A percentile compares a stretch with the other conserved stretches of the same genome.
phyloP scores from a whole-genome alignment of 2,329 filamentous ascomycete genomes.

The Periconia digitata region DNA sequence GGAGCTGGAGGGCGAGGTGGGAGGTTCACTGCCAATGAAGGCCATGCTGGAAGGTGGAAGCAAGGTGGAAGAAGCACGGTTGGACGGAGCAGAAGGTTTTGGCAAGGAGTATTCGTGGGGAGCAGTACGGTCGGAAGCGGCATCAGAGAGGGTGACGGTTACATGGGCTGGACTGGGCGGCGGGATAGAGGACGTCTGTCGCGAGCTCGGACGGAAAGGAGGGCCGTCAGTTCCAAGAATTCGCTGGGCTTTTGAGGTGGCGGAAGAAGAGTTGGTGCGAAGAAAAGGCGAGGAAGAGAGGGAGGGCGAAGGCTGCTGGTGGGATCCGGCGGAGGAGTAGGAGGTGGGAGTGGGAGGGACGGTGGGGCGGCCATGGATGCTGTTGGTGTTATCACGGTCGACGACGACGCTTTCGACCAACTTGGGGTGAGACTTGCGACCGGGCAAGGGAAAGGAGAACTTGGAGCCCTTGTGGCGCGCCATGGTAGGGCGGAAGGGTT shows the following conservation, averaged over 20 bases:
- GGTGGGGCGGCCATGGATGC: conserved; percentile 17
- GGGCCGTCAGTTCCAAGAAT: conserved; percentile 40
- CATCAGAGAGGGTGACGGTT: conserved; percentile 34
- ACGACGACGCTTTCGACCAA: conserved; percentile 12
- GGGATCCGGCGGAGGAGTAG: conserved; percentile 16
- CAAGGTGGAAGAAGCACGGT: conserved; percentile 37
- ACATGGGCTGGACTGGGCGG: conserved; percentile 34
- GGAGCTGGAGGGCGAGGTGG: conserved; percentile 32
- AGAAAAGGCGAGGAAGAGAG: conserved; percentile 10
- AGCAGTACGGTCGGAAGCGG: conserved; percentile 13
- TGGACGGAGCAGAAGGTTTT: conserved; percentile 9
- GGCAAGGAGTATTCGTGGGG: conserved; percentile 21
- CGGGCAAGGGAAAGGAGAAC: conserved; percentile 43
- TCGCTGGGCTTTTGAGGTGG: conserved; percentile 37
- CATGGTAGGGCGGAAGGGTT: conserved; percentile 24
- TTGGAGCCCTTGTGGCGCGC: conserved; percentile 30
- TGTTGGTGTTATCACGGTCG: too few relatives aligned
- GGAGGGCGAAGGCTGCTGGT: neutral
- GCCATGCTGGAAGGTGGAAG: conserved; percentile 15
- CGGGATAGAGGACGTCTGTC: conserved; percentile 17
- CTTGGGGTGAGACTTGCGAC: conserved; percentile 28
- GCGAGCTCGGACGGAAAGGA: conserved; percentile 26
- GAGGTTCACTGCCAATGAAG: conserved; percentile 23
- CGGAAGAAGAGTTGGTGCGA: conserved; percentile 12
- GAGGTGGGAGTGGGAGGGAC: conserved; percentile 5